Conservation (phyloP, 139 green algal species). For the Chlorella sp. region DNA sequence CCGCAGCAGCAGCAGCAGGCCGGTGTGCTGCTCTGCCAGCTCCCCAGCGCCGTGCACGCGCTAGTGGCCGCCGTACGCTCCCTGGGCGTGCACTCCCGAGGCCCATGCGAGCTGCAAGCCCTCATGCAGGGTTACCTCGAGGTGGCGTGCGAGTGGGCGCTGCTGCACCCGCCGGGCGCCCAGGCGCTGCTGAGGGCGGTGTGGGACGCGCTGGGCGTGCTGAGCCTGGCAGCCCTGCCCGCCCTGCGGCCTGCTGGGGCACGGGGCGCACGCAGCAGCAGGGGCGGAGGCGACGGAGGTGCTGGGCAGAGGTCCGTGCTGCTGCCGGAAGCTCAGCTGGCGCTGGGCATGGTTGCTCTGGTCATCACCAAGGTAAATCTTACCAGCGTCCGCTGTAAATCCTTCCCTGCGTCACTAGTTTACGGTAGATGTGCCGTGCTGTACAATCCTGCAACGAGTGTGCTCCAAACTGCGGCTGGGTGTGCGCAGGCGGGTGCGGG, state of each 20-base stretch:
- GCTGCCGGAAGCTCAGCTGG: background rate
- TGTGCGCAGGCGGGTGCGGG: background rate
- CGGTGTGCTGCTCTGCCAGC: background rate
- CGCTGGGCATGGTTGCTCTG: background rate
- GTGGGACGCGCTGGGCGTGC: conserved; percentile 30
- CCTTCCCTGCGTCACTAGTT: too few species aligned
- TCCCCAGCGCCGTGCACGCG: background rate
- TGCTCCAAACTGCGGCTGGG: background rate
- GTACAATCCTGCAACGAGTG: background rate
- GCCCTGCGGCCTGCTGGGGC: too few species aligned
- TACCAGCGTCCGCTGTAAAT: too few species aligned
- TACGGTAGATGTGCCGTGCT: background rate
- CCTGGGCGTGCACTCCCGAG: conserved; percentile 24
- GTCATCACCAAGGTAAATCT: background rate
- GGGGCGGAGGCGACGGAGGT: background rate
- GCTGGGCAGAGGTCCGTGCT: background rate
- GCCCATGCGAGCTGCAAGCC: conserved; percentile 17
- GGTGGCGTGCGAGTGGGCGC: conserved; percentile 20
- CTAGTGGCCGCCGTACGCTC: conserved; percentile 26
- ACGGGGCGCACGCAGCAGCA: background rate
- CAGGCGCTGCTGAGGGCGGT: conserved; percentile 19
- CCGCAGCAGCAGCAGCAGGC: background rate
- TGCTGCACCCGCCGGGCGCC: too few species aligned
- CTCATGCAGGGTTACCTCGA: conserved; percentile 25
- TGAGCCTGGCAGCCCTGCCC: background rate